These are phyloP conservation scores for Aspergillus coremiiformis DNA, from an alignment of 495 filamentous ascomycete species.

Conservation along the genomic window DNA sequence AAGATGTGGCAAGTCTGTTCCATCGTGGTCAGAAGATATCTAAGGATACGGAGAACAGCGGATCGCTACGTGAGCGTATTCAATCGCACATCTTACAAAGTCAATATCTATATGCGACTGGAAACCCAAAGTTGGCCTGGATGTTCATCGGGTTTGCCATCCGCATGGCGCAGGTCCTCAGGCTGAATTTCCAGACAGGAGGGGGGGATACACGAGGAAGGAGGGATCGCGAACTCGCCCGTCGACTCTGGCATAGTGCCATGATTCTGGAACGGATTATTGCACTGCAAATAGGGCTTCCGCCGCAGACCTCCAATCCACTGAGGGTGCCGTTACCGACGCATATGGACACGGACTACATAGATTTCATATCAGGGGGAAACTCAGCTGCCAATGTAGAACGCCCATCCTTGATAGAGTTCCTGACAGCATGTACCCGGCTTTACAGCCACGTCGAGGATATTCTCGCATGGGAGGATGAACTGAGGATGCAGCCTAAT, in stretches of 20 bases:
- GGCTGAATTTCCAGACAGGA: constrained; percentile 1
- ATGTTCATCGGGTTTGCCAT: constrained; percentile 5
- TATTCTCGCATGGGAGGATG: constrained; percentile 9
- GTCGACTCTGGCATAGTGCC: constrained; percentile 14
- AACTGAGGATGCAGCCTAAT: neutral
- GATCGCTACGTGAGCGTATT: constrained; percentile 2
- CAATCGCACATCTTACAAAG: constrained; percentile 13
- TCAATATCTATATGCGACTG: constrained; percentile 14
- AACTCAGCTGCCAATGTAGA: neutral
- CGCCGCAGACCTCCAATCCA: constrained; percentile 1
- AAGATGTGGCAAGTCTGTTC: constrained; percentile 1
- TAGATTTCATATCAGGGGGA: constrained; percentile 5
- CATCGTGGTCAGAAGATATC: constrained; percentile 1
- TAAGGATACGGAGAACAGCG: neutral
- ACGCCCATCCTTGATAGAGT: constrained; percentile 5
- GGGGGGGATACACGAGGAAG: neutral
- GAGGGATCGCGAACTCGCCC: constrained; percentile 2
- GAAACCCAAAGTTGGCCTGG: constrained; percentile 11
- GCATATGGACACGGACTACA: constrained; percentile 10
- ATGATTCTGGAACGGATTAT: constrained; percentile 11
- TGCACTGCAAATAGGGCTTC: constrained; percentile 9
- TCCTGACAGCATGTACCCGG: constrained; percentile 4
- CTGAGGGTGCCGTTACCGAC: constrained; percentile 6
- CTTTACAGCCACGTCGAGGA: constrained; percentile 12
- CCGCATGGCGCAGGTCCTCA: constrained; percentile 4